These are phyloP conservation scores for Austroboletus sp. DNA, from an alignment of 1,284 basidiomycete species.

Conservation along the genomic window DNA sequence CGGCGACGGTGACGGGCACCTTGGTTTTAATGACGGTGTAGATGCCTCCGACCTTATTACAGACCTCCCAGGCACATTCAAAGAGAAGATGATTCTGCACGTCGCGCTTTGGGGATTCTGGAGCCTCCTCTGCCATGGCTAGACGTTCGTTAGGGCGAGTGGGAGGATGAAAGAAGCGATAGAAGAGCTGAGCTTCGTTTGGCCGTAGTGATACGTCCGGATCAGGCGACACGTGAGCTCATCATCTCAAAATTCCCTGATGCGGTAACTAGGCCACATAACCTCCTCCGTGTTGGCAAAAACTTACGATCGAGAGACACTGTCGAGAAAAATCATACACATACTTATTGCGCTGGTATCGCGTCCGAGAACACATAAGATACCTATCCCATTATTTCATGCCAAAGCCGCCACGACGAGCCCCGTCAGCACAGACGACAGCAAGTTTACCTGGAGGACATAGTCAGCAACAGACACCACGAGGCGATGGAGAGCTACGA, in stretches of 20 bases:
- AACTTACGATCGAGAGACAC: background rate
- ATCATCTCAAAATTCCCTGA: constrained; percentile 17
- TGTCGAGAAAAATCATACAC: no score
- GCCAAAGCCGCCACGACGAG: constrained; percentile 32
- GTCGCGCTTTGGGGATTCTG: constrained; percentile 50
- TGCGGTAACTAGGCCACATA: constrained; percentile 16
- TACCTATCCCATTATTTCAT: constrained; percentile 4
- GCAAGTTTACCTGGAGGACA: constrained; percentile 37
- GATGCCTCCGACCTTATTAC: constrained; percentile 96
- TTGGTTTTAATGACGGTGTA: constrained; percentile 99
- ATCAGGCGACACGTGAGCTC: constrained; percentile 8
- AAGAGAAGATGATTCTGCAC: constrained; percentile 76
- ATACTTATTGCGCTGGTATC: background rate
- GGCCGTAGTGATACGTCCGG: constrained; percentile 3
- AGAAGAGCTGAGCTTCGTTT: constrained; percentile 4
- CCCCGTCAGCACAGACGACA: constrained; percentile 40
- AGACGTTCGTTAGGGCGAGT: background rate
- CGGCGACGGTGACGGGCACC: constrained; percentile 91
- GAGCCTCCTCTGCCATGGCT: constrained; percentile 22
- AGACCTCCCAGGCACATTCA: constrained; percentile 91
- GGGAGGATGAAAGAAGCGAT: background rate
- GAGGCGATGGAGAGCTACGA: constrained; percentile 11
- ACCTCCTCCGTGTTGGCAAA: background rate
- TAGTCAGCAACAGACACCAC: constrained; percentile 1
- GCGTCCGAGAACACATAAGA: constrained; percentile 1